A percentile compares a stretch with the other conserved stretches of the same genome.
Conservation (phyloP, 2,329 filamentous ascomycete species). For the Arthrobotrys sinensis region DNA sequence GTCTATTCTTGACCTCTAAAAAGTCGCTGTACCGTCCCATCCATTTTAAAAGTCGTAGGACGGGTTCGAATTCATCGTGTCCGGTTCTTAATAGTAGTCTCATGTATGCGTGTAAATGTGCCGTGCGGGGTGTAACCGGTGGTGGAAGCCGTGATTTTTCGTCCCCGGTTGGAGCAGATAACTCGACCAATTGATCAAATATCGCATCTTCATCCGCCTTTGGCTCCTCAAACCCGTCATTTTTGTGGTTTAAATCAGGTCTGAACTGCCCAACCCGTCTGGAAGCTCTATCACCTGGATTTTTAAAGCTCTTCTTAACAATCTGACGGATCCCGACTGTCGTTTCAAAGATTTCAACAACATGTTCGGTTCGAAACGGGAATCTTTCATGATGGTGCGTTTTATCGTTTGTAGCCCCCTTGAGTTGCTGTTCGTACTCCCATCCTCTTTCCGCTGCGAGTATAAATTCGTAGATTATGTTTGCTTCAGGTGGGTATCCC, state of each 20-base stretch:
- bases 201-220: slow-evolving; percentile 17
- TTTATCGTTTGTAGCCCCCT: neutral
- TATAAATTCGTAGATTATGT: slow-evolving; percentile 35
- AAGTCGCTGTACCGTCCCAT: slow-evolving; percentile 46
- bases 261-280: neutral
- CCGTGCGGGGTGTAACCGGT: slow-evolving; percentile 36
- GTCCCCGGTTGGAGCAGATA: neutral
- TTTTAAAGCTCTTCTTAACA: slow-evolving; percentile 16
- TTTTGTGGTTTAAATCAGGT: too few species aligned
- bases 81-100: slow-evolving; percentile 37
- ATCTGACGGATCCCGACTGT: slow-evolving; percentile 27
- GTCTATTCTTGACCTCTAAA: slow-evolving; percentile 43
- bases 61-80: slow-evolving; percentile 35
- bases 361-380: slow-evolving; percentile 29
- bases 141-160: slow-evolving; percentile 40
- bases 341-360: slow-evolving; percentile 35
- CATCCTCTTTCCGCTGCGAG: slow-evolving; percentile 55
- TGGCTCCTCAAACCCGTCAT: neutral
- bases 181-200: slow-evolving; percentile 26
- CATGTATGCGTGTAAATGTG: slow-evolving; percentile 52
- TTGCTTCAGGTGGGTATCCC: slow-evolving; percentile 32
- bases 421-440: slow-evolving; percentile 41
- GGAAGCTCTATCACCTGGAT: neutral
- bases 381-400: slow-evolving; percentile 14
- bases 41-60: slow-evolving; percentile 42